phyloP scores from a whole-genome alignment of 2,329 filamentous ascomycete genomes.

The Ophiostoma populinum region DNA sequence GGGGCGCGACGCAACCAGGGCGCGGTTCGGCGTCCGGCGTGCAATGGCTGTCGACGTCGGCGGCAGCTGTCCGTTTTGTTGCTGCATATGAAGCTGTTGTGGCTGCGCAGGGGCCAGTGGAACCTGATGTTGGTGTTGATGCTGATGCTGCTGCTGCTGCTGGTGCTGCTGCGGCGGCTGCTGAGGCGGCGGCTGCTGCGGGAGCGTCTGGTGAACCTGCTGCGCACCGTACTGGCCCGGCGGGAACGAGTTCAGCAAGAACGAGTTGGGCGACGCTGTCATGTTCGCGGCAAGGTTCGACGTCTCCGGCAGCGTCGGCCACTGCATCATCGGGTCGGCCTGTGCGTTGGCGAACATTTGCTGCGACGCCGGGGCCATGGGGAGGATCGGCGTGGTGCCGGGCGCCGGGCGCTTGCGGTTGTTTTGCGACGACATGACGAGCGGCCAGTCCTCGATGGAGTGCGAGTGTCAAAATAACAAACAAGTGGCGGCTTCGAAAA shows the following conservation, averaged over 20 bases:
- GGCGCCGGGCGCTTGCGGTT: conserved; percentile 58
- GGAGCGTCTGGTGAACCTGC: conserved; percentile 1
- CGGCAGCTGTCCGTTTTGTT: conserved; percentile 12
- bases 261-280: conserved; percentile 19
- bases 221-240: conserved; percentile 15
- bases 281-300: conserved; percentile 22
- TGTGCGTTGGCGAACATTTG: conserved; percentile 25
- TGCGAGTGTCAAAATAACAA: too few species aligned
- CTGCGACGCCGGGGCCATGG: conserved; percentile 32
- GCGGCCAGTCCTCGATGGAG: too few species aligned
- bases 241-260: conserved; percentile 19
- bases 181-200: background rate
- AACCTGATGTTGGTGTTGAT: background rate
- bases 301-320: conserved; percentile 23
- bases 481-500: too few species aligned
- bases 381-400: conserved; percentile 46
- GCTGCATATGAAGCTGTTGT: conserved; percentile 1
- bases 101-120: conserved; percentile 8
- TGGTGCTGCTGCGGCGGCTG: too few species aligned
- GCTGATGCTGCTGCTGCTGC: background rate
- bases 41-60: conserved; percentile 31
- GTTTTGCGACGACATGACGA: conserved; percentile 29
- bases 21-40: conserved; percentile 32
- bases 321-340: conserved; percentile 29
- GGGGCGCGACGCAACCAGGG: conserved; percentile 24